Conservation (phyloP, 495 filamentous ascomycete species). For the Hypoxylon intermedium region DNA sequence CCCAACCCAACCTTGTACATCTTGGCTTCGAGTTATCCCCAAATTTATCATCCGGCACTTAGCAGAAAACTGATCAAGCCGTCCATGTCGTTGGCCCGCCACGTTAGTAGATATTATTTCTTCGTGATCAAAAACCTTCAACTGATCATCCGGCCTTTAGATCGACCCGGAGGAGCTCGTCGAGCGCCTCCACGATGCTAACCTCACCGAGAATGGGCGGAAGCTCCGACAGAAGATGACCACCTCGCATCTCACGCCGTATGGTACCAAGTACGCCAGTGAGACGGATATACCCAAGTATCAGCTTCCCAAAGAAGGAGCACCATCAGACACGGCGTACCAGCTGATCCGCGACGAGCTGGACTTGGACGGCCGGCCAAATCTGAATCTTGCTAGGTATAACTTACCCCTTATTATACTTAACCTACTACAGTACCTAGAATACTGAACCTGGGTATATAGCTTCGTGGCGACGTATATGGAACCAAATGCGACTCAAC, state of each 20-base stretch:
- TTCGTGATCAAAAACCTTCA: constrained; percentile 5
- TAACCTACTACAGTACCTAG: too few species aligned
- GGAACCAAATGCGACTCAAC: constrained; percentile 67
- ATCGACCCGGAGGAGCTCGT: constrained; percentile 70
- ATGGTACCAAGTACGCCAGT: constrained; percentile 68
- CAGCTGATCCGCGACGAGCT: constrained; percentile 77
- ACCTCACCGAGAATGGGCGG: constrained; percentile 49
- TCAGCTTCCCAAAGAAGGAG: constrained; percentile 66
- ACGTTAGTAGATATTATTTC: constrained; percentile 5
- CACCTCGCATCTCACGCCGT: constrained; percentile 65
- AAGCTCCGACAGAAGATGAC: constrained; percentile 51
- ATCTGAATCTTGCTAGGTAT: constrained; percentile 71
- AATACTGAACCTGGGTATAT: constrained; percentile 1
- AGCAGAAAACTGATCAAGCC: too few species aligned
- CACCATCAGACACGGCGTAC: constrained; percentile 68
- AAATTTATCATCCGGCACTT: too few species aligned
- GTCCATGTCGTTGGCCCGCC: constrained; percentile 16
- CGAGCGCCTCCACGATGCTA: constrained; percentile 55
- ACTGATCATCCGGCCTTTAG: constrained; percentile 38
- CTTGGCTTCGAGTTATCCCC: not conserved
- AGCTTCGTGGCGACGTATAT: constrained; percentile 78
- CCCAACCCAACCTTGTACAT: not conserved
- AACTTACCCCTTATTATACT: too few species aligned
- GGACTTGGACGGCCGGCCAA: constrained; percentile 75
- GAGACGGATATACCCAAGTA: constrained; percentile 71